Conservation (phyloP, 2,329 filamentous ascomycete genomes). For the Hymenoscyphus fraxineus region DNA sequence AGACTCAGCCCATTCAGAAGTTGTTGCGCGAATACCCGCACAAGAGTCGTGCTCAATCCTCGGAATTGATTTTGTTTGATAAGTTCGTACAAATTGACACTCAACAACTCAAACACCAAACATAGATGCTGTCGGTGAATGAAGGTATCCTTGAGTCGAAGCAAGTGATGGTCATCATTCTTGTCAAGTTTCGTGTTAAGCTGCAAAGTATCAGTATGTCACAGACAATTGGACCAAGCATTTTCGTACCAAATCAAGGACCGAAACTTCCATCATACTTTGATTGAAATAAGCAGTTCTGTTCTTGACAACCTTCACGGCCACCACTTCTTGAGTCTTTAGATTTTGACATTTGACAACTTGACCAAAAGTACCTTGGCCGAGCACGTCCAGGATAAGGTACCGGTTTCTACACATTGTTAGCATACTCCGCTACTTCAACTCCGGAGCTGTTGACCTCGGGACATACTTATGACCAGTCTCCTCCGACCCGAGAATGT, state of each 20-base stretch:
- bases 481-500: constrained; percentile 95
- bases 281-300: constrained; percentile 99
- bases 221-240: not conserved
- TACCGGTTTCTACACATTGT: constrained; percentile 71
- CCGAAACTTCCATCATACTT: constrained; percentile 99
- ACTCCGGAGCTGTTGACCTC: constrained; percentile 24
- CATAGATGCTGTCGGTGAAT: constrained; percentile 97
- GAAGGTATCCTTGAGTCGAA: constrained; percentile 95
- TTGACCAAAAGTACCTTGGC: constrained; percentile 96
- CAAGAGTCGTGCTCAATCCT: constrained; percentile 91
- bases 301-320: constrained; percentile 99
- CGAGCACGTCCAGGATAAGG: constrained; percentile 91
- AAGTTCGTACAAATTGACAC: constrained; percentile 95
- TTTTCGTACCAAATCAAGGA: constrained; percentile 76
- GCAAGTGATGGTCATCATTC: constrained; percentile 94
- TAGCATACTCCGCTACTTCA: constrained; percentile 27
- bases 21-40: constrained; percentile 96
- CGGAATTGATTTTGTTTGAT: constrained; percentile 99
- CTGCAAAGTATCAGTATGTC: constrained; percentile 42
- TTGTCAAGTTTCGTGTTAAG: constrained; percentile 98
- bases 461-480: constrained; percentile 83
- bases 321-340: constrained; percentile 96
- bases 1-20: constrained; percentile 87
- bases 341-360: constrained; percentile 99
- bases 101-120: constrained; percentile 91